Conservation (phyloP, 257 asterid species). For the Ajuga chamaepitys region DNA sequence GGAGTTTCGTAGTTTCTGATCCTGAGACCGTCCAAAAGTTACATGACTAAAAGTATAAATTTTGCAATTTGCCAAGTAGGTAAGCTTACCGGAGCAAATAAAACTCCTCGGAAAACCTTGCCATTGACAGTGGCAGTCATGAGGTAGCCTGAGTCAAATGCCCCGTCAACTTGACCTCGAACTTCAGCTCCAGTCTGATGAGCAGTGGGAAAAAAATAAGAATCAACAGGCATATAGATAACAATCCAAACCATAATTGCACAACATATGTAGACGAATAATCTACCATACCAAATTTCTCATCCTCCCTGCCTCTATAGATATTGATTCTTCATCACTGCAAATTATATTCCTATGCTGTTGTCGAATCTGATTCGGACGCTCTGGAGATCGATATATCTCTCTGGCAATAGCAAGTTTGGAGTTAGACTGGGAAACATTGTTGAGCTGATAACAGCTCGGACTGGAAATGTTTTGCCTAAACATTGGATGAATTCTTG, state of each 20-base stretch:
- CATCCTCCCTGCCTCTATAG: constrained; percentile 32
- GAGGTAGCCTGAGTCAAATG: constrained; percentile 87
- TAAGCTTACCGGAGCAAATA: constrained; percentile 73
- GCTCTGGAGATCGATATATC: constrained; percentile 28
- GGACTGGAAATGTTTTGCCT: constrained; percentile 29
- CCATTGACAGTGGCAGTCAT: constrained; percentile 95
- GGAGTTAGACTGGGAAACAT: constrained; percentile 13
- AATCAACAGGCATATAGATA: neutral
- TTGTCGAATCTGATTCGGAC: constrained; percentile 19
- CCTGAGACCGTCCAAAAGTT: too few species aligned
- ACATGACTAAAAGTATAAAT: too few species aligned
- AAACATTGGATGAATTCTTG: constrained; percentile 35
- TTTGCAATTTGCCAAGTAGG: neutral
- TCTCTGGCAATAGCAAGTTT: constrained; percentile 20
- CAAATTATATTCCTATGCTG: constrained; percentile 11
- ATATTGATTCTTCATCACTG: constrained; percentile 24
- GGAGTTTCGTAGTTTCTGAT: too few species aligned
- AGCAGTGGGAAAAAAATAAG: neutral
- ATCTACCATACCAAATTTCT: constrained; percentile 37
- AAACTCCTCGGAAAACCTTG: constrained; percentile 68
- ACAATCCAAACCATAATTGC: neutral
- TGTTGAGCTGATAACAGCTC: constrained; percentile 22
- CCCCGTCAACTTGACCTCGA: constrained; percentile 81
- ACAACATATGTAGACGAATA: neutral
- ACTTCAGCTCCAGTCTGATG: constrained; percentile 83